Evolutionary conservation across 2,329 filamentous ascomycete species (phyloP).

Genomic region (Talaromyces sp.): DNA sequence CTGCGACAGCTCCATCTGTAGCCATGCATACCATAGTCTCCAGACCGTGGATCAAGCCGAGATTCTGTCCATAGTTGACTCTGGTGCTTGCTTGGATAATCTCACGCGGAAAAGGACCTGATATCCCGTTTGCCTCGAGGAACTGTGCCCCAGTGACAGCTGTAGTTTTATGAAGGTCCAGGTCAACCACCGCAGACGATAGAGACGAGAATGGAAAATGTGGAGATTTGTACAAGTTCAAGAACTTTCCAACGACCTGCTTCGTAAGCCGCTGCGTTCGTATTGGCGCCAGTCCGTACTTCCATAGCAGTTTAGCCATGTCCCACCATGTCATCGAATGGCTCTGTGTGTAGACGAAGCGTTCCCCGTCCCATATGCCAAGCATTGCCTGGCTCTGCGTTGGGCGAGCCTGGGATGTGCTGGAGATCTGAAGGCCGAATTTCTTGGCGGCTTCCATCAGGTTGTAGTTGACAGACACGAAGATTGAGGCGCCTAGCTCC

Average conservation of each 20-base stretch:
- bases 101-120: slow-evolving; percentile 64
- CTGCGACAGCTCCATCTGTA: slow-evolving; percentile 72
- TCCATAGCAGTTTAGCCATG: slow-evolving; percentile 72
- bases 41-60: slow-evolving; percentile 79
- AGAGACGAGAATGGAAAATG: slow-evolving; percentile 80
- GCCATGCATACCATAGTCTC: slow-evolving; percentile 92
- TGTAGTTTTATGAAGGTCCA: slow-evolving; percentile 63
- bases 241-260: slow-evolving; percentile 64
- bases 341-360: slow-evolving; percentile 64
- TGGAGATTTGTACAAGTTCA: slow-evolving; percentile 73
- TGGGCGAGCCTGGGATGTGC: slow-evolving; percentile 44
- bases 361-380: slow-evolving; percentile 77
- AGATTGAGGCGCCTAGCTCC: slow-evolving; percentile 89
- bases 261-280: slow-evolving; percentile 69
- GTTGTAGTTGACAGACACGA: slow-evolving; percentile 78
- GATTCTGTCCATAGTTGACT: slow-evolving; percentile 91
- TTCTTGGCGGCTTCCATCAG: slow-evolving; percentile 66
- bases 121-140: slow-evolving; percentile 63
- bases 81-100: slow-evolving; percentile 86
- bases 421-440: slow-evolving; percentile 62
- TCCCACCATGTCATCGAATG: slow-evolving; percentile 71
- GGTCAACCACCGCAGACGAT: slow-evolving; percentile 60
- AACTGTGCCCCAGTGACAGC: slow-evolving; percentile 69
- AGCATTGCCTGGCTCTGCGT: slow-evolving; percentile 48
- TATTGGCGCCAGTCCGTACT: slow-evolving; percentile 75